A percentile compares a stretch with the other conserved stretches of the same genome.
Evolutionary conservation across 768 basidiomycete genomes (phyloP).

Genomic region (Lactarius hengduanensis): DNA sequence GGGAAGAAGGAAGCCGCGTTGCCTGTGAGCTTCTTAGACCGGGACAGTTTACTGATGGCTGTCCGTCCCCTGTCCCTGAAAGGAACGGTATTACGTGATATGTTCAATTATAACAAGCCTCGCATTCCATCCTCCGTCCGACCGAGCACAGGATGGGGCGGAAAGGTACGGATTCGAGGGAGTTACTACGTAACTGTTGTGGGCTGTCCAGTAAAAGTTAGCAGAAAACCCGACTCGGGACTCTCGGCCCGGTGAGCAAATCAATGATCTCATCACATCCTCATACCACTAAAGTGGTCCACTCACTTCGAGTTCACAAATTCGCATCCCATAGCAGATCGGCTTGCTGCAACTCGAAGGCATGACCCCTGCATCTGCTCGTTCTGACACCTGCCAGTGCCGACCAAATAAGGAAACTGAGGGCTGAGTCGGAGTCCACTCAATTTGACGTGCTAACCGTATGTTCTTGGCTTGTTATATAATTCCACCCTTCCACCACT

Average conservation of each 20-base stretch:
- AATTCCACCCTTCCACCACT: not conserved
- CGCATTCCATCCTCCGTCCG: not conserved
- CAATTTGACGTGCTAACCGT: not conserved
- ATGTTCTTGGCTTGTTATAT: not conserved
- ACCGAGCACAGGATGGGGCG: not conserved
- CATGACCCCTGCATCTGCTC: not conserved
- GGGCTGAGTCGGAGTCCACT: not conserved
- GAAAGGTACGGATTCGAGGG: not conserved
- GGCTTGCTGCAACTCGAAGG: too few species aligned
- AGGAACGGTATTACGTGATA: not conserved
- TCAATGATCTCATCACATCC: too few species aligned
- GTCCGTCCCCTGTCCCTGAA: not conserved
- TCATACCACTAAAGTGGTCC: too few species aligned
- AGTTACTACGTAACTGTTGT: not conserved
- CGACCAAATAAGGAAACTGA: not conserved
- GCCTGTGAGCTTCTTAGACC: not conserved
- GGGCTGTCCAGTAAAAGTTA: too few species aligned
- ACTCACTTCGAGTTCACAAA: too few species aligned
- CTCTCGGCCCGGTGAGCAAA: not conserved
- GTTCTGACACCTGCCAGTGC: not conserved
- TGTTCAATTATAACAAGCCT: not conserved
- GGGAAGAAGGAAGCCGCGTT: not conserved
- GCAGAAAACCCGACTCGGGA: not conserved
- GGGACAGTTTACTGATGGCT: not conserved
- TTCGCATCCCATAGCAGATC: too few species aligned